Conservation (phyloP, 2,329 filamentous ascomycete genomes). For the Tympanopsis confertula region DNA sequence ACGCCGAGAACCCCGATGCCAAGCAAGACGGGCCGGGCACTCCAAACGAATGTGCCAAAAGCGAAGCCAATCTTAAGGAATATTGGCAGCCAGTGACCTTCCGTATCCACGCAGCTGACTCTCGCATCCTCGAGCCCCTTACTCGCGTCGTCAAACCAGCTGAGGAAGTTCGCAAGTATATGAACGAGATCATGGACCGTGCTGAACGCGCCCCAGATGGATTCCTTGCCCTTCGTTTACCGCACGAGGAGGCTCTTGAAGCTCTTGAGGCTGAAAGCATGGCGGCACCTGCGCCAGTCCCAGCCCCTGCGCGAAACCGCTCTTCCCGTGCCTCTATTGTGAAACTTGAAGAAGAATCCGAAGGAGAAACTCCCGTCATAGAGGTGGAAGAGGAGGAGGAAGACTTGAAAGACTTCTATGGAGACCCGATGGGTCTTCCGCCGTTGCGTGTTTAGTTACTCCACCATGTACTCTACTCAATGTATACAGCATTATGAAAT, state of each 20-base stretch:
- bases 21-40: too few species aligned
- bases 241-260: conserved; percentile 18
- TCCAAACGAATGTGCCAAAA: conserved; percentile 8
- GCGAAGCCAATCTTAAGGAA: conserved; percentile 19
- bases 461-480: too few species aligned
- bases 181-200: conserved; percentile 44
- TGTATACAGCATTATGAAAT: too few species aligned
- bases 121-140: conserved; percentile 39
- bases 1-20: background rate
- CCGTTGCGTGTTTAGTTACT: conserved; percentile 16
- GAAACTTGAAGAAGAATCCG: background rate
- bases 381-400: conserved; percentile 17
- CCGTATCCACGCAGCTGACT: conserved; percentile 37
- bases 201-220: conserved; percentile 40
- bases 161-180: conserved; percentile 37
- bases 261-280: background rate
- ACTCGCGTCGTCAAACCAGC: conserved; percentile 40
- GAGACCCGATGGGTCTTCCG: conserved; percentile 18
- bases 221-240: conserved; percentile 42
- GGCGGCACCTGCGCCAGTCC: background rate
- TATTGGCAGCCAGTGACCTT: conserved; percentile 43
- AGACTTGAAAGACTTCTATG: conserved; percentile 25
- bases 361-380: conserved; percentile 5
- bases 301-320: background rate
- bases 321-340: background rate